These are phyloP conservation scores for Echinochloa phyllopogon DNA, from an alignment of 176 grass and related monocot species.

Conservation along the genomic window DNA sequence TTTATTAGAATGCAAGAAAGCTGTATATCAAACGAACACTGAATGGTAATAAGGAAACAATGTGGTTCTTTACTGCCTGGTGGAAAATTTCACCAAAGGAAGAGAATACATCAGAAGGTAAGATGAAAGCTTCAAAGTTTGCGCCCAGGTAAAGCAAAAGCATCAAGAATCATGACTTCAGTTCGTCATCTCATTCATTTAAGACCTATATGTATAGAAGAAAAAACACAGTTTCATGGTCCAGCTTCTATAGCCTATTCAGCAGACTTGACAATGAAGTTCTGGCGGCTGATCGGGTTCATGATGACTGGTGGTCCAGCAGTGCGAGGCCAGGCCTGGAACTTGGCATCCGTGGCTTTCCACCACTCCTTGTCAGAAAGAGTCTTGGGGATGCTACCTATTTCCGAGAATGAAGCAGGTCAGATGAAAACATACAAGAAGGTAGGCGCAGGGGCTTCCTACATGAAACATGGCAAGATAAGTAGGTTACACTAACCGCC, in stretches of 20 bases:
- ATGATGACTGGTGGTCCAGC: constrained; percentile 87
- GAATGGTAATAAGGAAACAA: neutral
- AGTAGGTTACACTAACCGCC: constrained; percentile 52
- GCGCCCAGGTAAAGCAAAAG: neutral
- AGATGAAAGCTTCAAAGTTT: neutral
- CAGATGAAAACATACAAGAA: neutral
- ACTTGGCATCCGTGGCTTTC: constrained; percentile 67
- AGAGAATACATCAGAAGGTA: neutral
- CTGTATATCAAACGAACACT: neutral
- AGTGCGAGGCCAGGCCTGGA: constrained; percentile 91
- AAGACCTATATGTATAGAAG: neutral
- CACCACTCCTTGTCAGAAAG: constrained; percentile 79
- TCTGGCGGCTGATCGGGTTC: constrained; percentile 95
- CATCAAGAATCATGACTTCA: neutral
- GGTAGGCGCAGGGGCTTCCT: neutral
- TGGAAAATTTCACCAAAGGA: neutral
- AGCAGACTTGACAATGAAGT: constrained; percentile 76
- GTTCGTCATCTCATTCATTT: neutral
- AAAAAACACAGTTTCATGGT: constrained; percentile 16
- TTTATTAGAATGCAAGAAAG: neutral
- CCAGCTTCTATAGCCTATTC: constrained; percentile 21
- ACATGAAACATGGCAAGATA: neutral
- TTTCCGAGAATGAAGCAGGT: neutral
- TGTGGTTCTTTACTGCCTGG: neutral
- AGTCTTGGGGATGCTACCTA: constrained; percentile 57